These are phyloP conservation scores for Sclerotinia minor DNA, from an alignment of 2,329 filamentous ascomycete species.

Conservation along the genomic window DNA sequence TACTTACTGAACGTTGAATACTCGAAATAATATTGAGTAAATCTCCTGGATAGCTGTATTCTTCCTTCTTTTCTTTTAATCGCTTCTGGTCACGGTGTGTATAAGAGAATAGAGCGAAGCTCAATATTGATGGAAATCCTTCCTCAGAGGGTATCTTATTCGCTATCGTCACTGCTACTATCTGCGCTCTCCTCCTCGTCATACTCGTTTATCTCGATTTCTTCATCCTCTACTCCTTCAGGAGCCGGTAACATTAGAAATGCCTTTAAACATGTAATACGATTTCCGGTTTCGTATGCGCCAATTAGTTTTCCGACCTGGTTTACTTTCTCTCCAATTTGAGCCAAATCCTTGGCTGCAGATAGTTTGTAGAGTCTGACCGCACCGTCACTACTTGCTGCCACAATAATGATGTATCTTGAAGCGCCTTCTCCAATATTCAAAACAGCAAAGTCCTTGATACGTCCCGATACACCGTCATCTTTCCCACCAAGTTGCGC, in stretches of 20 bases:
- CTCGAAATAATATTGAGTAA: not conserved
- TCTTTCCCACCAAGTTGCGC: constrained; percentile 77
- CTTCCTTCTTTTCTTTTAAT: not conserved
- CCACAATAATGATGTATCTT: constrained; percentile 59
- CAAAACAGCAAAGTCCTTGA: constrained; percentile 82
- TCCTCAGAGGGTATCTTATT: constrained; percentile 39
- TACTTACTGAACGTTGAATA: no score
- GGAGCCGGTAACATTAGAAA: constrained; percentile 79
- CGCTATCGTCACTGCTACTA: constrained; percentile 40
- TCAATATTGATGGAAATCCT: constrained; percentile 14
- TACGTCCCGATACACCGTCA: constrained; percentile 67
- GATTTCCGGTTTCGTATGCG: constrained; percentile 79
- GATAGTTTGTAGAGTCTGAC: constrained; percentile 74
- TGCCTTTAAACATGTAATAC: constrained; percentile 84
- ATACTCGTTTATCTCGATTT: constrained; percentile 34
- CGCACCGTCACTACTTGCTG: constrained; percentile 81
- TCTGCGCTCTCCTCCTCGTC: constrained; percentile 29
- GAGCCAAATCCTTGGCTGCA: constrained; percentile 36
- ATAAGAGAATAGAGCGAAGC: not conserved
- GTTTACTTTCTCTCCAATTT: constrained; percentile 42
- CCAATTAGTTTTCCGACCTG: constrained; percentile 60
- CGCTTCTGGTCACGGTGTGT: no score
- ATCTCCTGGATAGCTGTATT: no score
- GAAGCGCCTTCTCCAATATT: constrained; percentile 42
- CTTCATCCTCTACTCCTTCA: constrained; percentile 56